Evolutionary conservation across 306 rosid species (phyloP), one percentile per base, ranked within the genome.

Genomic region (Cucurbita pepo): DNA sequence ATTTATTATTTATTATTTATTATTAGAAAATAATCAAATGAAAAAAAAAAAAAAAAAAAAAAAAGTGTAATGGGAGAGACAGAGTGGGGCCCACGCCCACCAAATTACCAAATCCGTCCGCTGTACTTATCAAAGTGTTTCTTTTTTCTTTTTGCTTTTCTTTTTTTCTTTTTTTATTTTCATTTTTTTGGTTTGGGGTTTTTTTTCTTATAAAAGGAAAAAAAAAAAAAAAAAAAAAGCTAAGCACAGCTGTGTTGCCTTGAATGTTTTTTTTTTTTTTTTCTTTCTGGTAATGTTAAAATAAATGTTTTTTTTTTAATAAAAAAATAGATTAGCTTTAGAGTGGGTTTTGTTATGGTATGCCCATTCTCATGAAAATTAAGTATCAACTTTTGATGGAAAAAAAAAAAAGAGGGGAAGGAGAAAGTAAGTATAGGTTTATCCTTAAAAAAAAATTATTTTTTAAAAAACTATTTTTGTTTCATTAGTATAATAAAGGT

Each of bases 61-160:
- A 53, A 79, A 6, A 56, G 56, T 53, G 69, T 30, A 16, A 54
- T 75, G 76, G 80, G 76, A 73, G 62, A 52, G 73, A 74, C 83
- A 59, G 56, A 21, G 75, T 71, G 58, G 75, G 34, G 34, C 34
- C 34, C 34, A 30, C 80, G 44, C 85, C 86, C 71, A 78, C 85
- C 72, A 76, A 71, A 73, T 78, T 74, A 69, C 83, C 86, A 71
- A 57, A 73, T 73, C 69, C 25, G 41, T 73, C 65, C 41, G 56
- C 73, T 50, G 82, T 80, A 78, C 67, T 62, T 47, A 67, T 79
- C 84, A 60, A 52, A 10, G 61, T 73, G 52, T 79, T 63, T 41
- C 52, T 40, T n/a, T 40, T 63, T 9, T 9, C 7, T 15, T n/a
- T 41, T 19, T 6, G 4, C 48, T 44, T 56, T 45, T 22, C 4